phyloP scores from a whole-genome alignment of 2,329 filamentous ascomycete species.

The Cytospora schulzeri region DNA sequence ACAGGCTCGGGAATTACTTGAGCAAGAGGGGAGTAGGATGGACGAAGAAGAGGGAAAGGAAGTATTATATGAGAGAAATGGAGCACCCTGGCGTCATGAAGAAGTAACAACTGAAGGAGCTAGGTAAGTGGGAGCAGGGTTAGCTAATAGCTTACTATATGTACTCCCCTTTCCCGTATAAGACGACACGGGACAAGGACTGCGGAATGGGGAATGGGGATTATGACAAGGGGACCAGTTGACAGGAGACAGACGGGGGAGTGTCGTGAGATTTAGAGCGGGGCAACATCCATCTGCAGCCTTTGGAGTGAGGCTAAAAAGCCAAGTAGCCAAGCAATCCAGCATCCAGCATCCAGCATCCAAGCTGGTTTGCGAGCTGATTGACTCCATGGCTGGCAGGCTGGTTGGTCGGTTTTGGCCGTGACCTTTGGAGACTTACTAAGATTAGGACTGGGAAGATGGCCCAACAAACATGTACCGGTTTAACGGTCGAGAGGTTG shows the following conservation, averaged over 20 bases:
- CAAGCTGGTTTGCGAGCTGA: no score
- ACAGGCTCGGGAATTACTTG: constrained; percentile 46
- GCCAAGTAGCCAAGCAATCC: constrained; percentile 14
- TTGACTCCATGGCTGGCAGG: constrained; percentile 17
- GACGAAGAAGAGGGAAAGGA: constrained; percentile 37
- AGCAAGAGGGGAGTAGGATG: constrained; percentile 48
- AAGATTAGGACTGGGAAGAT: constrained; percentile 36
- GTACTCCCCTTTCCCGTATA: constrained; percentile 6
- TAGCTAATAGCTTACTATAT: constrained; percentile 20
- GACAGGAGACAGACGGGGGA: constrained; percentile 17
- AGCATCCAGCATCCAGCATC: no score
- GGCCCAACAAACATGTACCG: constrained; percentile 37
- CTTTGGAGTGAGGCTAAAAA: constrained; percentile 28
- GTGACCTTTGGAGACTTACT: constrained; percentile 34
- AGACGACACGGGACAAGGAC: constrained; percentile 10
- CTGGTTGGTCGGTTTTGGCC: constrained; percentile 16
- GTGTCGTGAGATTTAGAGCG: constrained; percentile 28
- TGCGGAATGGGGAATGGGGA: neutral
- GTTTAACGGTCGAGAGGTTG: constrained; percentile 27
- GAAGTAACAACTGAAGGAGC: constrained; percentile 56
- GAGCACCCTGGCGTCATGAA: constrained; percentile 50
- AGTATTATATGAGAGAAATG: constrained; percentile 40
- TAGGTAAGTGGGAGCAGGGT: constrained; percentile 38
- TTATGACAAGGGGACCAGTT: neutral
- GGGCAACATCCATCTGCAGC: constrained; percentile 24